These are phyloP conservation scores for Apiotrichum siamense DNA, from an alignment of 1,284 basidiomycete genomes.

Conservation along the genomic window DNA sequence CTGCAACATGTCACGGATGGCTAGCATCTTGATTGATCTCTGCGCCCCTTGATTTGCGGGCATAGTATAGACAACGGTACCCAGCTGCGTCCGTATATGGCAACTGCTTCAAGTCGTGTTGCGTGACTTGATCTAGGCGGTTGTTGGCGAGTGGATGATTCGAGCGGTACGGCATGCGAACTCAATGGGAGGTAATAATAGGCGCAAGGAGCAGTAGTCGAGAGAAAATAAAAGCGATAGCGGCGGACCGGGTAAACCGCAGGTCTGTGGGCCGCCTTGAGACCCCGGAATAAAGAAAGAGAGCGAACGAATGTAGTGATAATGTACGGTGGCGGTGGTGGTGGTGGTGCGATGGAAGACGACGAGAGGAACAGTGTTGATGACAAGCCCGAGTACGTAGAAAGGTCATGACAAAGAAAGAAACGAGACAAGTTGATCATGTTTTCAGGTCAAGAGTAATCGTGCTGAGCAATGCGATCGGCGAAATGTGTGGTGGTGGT, in stretches of 20 bases:
- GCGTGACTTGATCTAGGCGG: background rate
- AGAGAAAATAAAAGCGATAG: conserved; percentile 2
- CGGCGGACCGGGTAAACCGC: background rate
- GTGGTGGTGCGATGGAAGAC: background rate
- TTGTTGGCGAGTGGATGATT: too few relatives aligned
- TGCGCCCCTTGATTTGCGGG: background rate
- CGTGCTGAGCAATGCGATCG: background rate
- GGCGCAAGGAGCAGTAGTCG: background rate
- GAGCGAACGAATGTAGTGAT: background rate
- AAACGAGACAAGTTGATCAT: too few relatives aligned
- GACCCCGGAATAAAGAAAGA: background rate
- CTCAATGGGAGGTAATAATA: background rate
- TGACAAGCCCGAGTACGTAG: background rate
- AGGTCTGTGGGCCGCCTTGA: background rate
- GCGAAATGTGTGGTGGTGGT: too few relatives aligned
- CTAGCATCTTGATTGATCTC: conserved; percentile 1
- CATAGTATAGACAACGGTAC: conserved; percentile 5
- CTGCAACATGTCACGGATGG: background rate
- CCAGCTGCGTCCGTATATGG: conserved; percentile 3
- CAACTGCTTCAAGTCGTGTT: background rate
- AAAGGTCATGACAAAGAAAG: too few relatives aligned
- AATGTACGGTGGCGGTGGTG: background rate
- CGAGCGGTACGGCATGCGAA: background rate
- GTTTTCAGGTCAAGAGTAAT: too few relatives aligned
- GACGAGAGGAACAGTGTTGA: background rate